Conservation (phyloP, 371 early-diverging fungal species). For the Lichtheimia corymbifera region DNA sequence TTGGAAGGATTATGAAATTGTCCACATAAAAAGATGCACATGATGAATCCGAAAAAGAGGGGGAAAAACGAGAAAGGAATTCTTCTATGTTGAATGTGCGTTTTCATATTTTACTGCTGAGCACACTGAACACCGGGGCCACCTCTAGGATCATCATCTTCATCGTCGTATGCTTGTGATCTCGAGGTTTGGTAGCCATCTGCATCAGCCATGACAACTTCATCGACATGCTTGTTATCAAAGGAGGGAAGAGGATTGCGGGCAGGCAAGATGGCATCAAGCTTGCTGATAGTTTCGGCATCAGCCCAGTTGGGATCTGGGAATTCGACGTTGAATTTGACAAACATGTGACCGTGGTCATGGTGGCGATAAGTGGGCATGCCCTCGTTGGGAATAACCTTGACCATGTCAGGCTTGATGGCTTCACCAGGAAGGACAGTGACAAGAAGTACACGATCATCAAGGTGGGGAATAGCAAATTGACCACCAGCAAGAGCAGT, state of each 20-base stretch:
- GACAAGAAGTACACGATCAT: conserved; percentile 84
- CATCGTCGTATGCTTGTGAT: conserved; percentile 54
- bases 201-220: conserved; percentile 76
- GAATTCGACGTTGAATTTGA: conserved; percentile 91
- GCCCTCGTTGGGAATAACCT: conserved; percentile 86
- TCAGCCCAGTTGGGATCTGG: conserved; percentile 82
- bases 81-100: not conserved
- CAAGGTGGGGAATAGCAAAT: conserved; percentile 86
- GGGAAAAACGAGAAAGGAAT: not conserved
- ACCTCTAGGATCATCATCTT: conserved; percentile 67
- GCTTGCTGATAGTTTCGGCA: conserved; percentile 59
- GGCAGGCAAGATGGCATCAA: conserved; percentile 69
- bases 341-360: conserved; percentile 86
- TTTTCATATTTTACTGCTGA: conserved; percentile 72
- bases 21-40: not conserved
- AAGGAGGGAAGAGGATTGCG: conserved; percentile 49
- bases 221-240: conserved; percentile 63
- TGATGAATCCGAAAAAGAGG: not conserved
- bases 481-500: conserved; percentile 94
- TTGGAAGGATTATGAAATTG: too few species aligned
- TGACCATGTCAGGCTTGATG: conserved; percentile 65
- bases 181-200: conserved; percentile 70
- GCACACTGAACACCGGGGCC: conserved; percentile 94
- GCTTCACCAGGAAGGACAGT: conserved; percentile 90
- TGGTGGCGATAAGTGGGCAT: conserved; percentile 94